Evolutionary conservation across 208 protist species (phyloP).

Genomic region (Herpetomonas samuelpessoai): DNA sequence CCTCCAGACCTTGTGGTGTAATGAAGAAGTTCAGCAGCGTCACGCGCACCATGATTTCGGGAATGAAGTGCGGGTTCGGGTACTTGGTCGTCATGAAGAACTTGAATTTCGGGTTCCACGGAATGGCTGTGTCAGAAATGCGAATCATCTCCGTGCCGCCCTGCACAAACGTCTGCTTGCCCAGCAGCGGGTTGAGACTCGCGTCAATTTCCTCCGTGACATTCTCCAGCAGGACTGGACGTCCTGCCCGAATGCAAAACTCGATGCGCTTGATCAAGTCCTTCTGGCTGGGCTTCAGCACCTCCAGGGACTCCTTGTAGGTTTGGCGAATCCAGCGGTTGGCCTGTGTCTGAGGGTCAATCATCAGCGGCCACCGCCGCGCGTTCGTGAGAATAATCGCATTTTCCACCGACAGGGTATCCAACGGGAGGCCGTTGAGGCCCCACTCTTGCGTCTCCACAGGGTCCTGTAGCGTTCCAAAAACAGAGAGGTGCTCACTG

Average conservation of each 20-base stretch:
- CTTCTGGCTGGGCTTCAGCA: slow-evolving; percentile 95
- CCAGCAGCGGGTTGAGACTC: slow-evolving; percentile 95
- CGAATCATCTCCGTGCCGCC: slow-evolving; percentile 95
- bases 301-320: slow-evolving; percentile 94
- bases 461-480: slow-evolving; percentile 93
- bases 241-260: slow-evolving; percentile 93
- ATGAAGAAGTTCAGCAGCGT: slow-evolving; percentile 99
- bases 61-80: slow-evolving; percentile 97
- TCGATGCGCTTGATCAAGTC: slow-evolving; percentile 95
- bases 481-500: slow-evolving; percentile 84
- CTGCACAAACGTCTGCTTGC: slow-evolving; percentile 93
- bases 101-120: slow-evolving; percentile 96
- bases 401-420: slow-evolving; percentile 97
- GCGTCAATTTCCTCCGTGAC: slow-evolving; percentile 95
- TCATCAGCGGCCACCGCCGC: slow-evolving; percentile 97
- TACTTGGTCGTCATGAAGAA: slow-evolving; percentile 99
- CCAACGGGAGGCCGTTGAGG: slow-evolving; percentile 95
- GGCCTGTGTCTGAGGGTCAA: slow-evolving; percentile 98
- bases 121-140: slow-evolving; percentile 95
- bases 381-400: slow-evolving; percentile 95
- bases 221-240: slow-evolving; percentile 97
- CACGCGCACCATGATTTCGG: slow-evolving; percentile 97
- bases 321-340: slow-evolving; percentile 98
- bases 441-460: slow-evolving; percentile 94
- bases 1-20: slow-evolving; percentile 96